Percentiles rank a stretch among this genome's conserved stretches.
phyloP scores from a whole-genome alignment of 768 basidiomycete species.

The Naganishia randhawae region DNA sequence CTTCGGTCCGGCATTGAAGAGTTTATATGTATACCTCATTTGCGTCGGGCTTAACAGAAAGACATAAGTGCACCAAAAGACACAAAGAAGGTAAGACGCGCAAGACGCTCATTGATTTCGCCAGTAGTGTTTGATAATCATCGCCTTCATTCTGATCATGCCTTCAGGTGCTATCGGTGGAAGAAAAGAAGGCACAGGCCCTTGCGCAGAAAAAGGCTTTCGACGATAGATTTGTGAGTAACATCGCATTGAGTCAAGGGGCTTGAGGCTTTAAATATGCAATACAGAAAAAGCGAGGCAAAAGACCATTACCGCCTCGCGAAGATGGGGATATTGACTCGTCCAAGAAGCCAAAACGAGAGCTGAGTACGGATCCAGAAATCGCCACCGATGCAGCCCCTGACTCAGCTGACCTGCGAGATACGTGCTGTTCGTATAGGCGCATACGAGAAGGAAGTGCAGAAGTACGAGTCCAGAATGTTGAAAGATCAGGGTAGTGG shows the following conservation, averaged over 20 bases:
- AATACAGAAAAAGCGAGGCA: conserved; percentile 29
- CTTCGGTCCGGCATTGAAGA: neutral
- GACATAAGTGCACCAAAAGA: neutral
- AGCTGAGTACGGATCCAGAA: conserved; percentile 23
- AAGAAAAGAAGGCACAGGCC: conserved; percentile 25
- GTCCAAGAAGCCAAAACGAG: conserved; percentile 29
- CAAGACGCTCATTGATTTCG: neutral
- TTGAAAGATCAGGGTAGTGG: conserved; percentile 31
- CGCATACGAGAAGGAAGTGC: conserved; percentile 29
- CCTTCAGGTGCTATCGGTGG: neutral
- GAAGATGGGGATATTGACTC: conserved; percentile 17
- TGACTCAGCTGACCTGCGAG: neutral
- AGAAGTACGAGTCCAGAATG: conserved; percentile 27
- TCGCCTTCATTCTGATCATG: neutral
- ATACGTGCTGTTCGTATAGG: neutral
- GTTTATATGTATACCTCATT: neutral
- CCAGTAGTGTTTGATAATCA: neutral
- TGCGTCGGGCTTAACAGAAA: neutral
- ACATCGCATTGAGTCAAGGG: neutral
- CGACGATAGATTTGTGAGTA: conserved; percentile 31
- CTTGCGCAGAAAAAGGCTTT: conserved; percentile 32
- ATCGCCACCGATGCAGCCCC: neutral
- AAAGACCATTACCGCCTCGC: conserved; percentile 25
- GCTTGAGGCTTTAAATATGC: neutral
- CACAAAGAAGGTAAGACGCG: neutral